Evolutionary conservation across 1,284 basidiomycete species (phyloP).

Genomic region (Mycena sp.): DNA sequence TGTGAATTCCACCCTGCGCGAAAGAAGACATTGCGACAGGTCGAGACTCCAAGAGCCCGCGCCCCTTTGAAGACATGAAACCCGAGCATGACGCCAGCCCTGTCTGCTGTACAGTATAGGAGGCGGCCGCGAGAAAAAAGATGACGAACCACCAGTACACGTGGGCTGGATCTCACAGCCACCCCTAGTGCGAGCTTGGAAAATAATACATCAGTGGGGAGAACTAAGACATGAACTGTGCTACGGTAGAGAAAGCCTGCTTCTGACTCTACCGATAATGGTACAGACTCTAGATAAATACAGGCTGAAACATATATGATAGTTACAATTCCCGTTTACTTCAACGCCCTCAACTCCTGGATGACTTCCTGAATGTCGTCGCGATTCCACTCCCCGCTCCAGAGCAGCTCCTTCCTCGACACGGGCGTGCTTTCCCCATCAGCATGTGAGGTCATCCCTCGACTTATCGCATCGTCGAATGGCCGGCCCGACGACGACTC

Average conservation of each 20-base stretch:
- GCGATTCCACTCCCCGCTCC: conserved; percentile 31
- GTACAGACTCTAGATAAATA: too few relatives aligned
- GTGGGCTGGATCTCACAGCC: not conserved
- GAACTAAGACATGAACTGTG: too few relatives aligned
- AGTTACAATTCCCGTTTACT: too few relatives aligned
- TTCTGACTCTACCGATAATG: conserved; percentile 5
- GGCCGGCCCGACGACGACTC: conserved; percentile 87
- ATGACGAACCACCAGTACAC: conserved; percentile 4
- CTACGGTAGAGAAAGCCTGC: conserved; percentile 2
- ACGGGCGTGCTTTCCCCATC: conserved; percentile 37
- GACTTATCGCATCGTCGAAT: conserved; percentile 64
- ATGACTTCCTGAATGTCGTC: conserved; percentile 32
- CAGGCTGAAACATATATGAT: too few relatives aligned
- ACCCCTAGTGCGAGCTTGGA: not conserved
- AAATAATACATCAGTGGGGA: conserved; percentile 10
- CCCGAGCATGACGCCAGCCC: conserved; percentile 24
- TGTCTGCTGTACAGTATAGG: not conserved
- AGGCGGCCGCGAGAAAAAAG: not conserved
- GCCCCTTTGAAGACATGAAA: conserved; percentile 10
- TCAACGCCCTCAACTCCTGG: conserved; percentile 14
- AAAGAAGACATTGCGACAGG: conserved; percentile 23
- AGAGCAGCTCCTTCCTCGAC: conserved; percentile 20
- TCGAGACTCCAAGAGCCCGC: conserved; percentile 9
- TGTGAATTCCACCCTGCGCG: conserved; percentile 17
- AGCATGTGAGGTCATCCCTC: not conserved